Percentiles rank a stretch among this genome's conserved stretches.
Evolutionary conservation across 139 green algal species (phyloP).

Genomic region (Chlamydomonas sp.): DNA sequence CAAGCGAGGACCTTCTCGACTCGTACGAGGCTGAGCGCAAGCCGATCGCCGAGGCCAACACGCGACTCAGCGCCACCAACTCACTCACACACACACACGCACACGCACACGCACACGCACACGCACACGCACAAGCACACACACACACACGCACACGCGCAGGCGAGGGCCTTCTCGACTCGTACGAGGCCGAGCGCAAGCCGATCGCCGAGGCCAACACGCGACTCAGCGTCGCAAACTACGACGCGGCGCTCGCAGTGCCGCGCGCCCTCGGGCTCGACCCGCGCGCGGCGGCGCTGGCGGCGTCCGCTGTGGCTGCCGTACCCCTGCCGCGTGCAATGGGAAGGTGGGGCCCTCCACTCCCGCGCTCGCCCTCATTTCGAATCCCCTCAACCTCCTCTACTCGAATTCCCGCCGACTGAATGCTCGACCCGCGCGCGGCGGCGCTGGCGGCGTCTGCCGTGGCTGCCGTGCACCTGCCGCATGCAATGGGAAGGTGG

Average conservation of each 20-base stretch:
- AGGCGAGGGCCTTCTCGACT: slow-evolving; percentile 47
- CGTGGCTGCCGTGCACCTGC: no score
- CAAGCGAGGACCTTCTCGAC: slow-evolving; percentile 44
- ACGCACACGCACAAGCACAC: not conserved
- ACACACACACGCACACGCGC: not conserved
- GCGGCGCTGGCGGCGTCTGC: no score
- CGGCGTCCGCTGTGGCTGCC: no score
- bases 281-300: slow-evolving; percentile 41
- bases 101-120: not conserved
- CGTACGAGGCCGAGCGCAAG: slow-evolving; percentile 70
- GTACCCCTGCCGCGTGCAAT: no score
- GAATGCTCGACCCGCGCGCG: no score
- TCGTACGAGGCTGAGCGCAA: slow-evolving; percentile 73
- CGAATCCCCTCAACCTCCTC: no score
- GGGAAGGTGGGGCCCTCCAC: no score
- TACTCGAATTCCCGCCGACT: no score
- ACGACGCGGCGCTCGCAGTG: slow-evolving; percentile 69
- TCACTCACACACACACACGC: slow-evolving; percentile 31
- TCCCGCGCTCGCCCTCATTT: no score
- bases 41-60: slow-evolving; percentile 71
- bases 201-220: slow-evolving; percentile 74
- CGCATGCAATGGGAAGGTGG: no score
- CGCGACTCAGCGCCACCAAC: slow-evolving; percentile 78
- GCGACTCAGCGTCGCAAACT: slow-evolving; percentile 83
- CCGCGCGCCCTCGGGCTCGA: slow-evolving; percentile 74